phyloP scores from a whole-genome alignment of 2,329 filamentous ascomycete species.

The Fonsecaea erecta region DNA sequence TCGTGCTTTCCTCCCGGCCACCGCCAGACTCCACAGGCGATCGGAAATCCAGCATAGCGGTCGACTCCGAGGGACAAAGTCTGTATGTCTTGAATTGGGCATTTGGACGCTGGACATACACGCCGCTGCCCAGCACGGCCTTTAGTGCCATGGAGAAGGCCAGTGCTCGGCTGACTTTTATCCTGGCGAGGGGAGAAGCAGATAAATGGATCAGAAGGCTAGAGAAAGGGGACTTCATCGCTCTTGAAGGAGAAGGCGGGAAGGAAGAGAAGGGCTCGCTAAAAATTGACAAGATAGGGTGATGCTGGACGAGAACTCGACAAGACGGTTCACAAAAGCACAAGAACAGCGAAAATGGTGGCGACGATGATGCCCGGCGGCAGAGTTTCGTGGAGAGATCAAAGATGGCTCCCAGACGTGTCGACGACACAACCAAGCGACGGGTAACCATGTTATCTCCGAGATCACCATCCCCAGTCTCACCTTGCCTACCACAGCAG shows the following conservation, averaged over 20 bases:
- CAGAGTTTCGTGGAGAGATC: background rate
- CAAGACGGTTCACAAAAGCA: background rate
- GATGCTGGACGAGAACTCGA: slow-evolving; percentile 3
- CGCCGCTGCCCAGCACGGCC: slow-evolving; percentile 55
- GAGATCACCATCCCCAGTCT: too few relatives aligned
- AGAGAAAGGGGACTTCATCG: slow-evolving; percentile 47
- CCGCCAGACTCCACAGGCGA: slow-evolving; percentile 56
- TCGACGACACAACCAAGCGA: too few relatives aligned
- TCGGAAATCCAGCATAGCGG: slow-evolving; percentile 38
- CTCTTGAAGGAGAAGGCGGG: slow-evolving; percentile 35
- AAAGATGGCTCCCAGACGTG: too few relatives aligned
- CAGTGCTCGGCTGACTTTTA: slow-evolving; percentile 51
- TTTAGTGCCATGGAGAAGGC: slow-evolving; percentile 40
- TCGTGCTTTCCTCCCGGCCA: slow-evolving; percentile 52
- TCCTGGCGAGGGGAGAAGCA: slow-evolving; percentile 54
- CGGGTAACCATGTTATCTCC: too few relatives aligned
- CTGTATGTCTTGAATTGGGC: slow-evolving; percentile 97
- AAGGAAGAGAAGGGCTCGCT: slow-evolving; percentile 30
- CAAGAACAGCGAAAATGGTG: background rate
- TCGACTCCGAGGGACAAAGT: slow-evolving; percentile 44
- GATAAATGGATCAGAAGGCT: slow-evolving; percentile 56
- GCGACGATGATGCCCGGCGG: background rate
- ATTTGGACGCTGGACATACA: slow-evolving; percentile 94
- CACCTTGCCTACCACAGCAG: too few relatives aligned
- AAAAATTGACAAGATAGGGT: slow-evolving; percentile 36